Percentiles rank a stretch among this genome's conserved stretches.
These are phyloP conservation scores for Plasmodium inui DNA, from an alignment of 169 alveolate genomes.

Conservation along the genomic window DNA sequence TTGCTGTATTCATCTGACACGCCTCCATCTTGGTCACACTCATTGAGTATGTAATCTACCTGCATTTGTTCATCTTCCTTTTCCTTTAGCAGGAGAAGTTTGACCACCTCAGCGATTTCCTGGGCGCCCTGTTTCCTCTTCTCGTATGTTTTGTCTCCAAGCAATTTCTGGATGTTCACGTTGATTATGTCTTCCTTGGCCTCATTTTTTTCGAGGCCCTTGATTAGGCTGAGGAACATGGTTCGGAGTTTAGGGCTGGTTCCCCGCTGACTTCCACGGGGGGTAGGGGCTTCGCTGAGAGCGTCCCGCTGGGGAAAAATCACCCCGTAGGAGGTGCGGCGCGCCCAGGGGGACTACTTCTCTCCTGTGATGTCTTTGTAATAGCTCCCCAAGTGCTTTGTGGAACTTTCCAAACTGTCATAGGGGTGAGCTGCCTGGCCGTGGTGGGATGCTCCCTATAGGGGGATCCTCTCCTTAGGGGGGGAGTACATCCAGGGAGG, in stretches of 20 bases:
- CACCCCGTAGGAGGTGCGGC: too few relatives aligned
- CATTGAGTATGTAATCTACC: slow-evolving; percentile 11
- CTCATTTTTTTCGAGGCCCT: slow-evolving; percentile 61
- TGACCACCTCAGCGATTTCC: slow-evolving; percentile 47
- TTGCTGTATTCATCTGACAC: background rate
- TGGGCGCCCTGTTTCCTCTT: slow-evolving; percentile 74
- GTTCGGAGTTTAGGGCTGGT: background rate
- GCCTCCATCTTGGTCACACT: slow-evolving; percentile 9
- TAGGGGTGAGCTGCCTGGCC: too few relatives aligned
- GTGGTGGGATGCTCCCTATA: too few relatives aligned
- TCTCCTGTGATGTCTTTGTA: too few relatives aligned
- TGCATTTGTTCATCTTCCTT: slow-evolving; percentile 48
- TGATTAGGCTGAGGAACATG: slow-evolving; percentile 59
- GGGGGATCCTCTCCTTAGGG: too few relatives aligned
- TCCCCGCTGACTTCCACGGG: too few relatives aligned
- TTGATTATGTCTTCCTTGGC: slow-evolving; percentile 53
- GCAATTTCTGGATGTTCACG: slow-evolving; percentile 28
- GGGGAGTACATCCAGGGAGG: background rate
- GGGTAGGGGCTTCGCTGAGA: too few relatives aligned
- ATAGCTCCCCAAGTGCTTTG: too few relatives aligned
- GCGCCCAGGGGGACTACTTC: too few relatives aligned
- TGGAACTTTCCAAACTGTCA: too few relatives aligned
- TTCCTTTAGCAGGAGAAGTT: slow-evolving; percentile 42
- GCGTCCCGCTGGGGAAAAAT: too few relatives aligned
- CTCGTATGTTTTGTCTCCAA: slow-evolving; percentile 70